A percentile compares a stretch with the other conserved stretches of the same genome.
These are phyloP conservation scores for Diaporthe citri DNA, from an alignment of 2,329 filamentous ascomycete genomes.

Conservation along the genomic window DNA sequence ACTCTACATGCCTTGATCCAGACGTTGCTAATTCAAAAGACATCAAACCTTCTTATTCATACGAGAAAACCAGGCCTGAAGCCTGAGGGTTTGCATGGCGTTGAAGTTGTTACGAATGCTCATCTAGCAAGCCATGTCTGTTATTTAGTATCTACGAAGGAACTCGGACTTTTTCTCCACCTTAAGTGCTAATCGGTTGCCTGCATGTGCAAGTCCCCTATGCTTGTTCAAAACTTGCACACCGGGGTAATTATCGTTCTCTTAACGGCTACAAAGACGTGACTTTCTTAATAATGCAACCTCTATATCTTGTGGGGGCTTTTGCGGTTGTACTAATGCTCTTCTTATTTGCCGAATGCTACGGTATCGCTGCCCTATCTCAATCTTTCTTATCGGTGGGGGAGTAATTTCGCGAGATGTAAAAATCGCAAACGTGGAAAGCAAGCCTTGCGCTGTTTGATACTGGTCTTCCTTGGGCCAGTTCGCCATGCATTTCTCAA, in stretches of 20 bases:
- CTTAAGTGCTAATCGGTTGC: background rate
- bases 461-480: too few relatives aligned
- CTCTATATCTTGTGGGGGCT: background rate
- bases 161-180: background rate
- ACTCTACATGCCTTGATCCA: too few relatives aligned
- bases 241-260: background rate
- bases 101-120: background rate
- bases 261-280: background rate
- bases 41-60: background rate
- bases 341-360: background rate
- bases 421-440: background rate
- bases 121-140: background rate
- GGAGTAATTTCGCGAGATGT: conserved; percentile 8
- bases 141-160: background rate
- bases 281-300: background rate
- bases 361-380: background rate
- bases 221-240: background rate
- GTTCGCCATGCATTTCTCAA: conserved; percentile 11
- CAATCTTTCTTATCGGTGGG: conserved; percentile 1
- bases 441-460: background rate
- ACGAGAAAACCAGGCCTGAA: background rate
- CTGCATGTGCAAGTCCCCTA: background rate
- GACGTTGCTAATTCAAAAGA: background rate
- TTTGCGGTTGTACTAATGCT: background rate
- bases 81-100: background rate